Evolutionary conservation across 345 rosid species (phyloP).

Genomic region (Hibiscus trionum): DNA sequence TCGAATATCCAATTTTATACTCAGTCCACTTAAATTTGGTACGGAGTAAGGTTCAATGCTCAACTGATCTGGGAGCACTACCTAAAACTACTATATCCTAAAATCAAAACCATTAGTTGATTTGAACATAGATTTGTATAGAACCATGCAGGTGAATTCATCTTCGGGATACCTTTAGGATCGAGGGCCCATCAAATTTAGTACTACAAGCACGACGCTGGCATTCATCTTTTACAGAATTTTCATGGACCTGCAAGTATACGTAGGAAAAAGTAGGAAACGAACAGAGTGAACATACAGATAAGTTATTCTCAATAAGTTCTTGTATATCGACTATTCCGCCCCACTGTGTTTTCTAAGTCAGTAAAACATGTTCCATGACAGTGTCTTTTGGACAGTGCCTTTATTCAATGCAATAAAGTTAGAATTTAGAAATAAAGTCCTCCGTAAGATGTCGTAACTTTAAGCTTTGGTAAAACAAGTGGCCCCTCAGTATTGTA

Average conservation of each 20-base stretch:
- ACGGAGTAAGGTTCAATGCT: not conserved
- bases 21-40: not conserved
- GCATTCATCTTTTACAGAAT: conserved; percentile 20
- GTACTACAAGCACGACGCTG: conserved; percentile 18
- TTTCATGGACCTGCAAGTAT: conserved; percentile 23
- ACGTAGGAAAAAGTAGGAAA: conserved; percentile 6
- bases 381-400: no score
- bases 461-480: not conserved
- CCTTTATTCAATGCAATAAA: not conserved
- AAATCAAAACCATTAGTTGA: not conserved
- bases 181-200: conserved; percentile 34
- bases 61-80: not conserved
- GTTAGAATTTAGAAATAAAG: not conserved
- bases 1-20: not conserved
- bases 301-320: not conserved
- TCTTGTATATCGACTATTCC: not conserved
- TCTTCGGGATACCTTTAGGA: conserved; percentile 23
- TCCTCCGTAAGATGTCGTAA: not conserved
- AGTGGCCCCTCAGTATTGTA: conserved; percentile 9
- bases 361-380: not conserved
- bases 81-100: not conserved
- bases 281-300: not conserved
- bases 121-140: not conserved
- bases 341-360: not conserved
- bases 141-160: not conserved